Conservation (phyloP, 768 basidiomycete genomes). For the Suillus placidus region DNA sequence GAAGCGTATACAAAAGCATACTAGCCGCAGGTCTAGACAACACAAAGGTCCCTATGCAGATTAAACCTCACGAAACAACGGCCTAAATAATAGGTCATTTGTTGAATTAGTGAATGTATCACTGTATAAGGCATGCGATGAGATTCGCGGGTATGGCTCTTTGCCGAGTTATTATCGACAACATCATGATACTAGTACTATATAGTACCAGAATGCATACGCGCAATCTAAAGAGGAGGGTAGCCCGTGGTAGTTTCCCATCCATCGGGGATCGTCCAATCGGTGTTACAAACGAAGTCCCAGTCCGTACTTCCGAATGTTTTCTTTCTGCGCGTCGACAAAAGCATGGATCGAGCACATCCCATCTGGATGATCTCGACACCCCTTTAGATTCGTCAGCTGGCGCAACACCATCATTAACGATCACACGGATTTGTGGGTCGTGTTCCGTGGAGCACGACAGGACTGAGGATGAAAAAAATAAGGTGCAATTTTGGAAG, state of each 20-base stretch:
- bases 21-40: no score
- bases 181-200: not conserved
- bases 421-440: slow-evolving; percentile 73
- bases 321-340: slow-evolving; percentile 65
- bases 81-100: no score
- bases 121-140: not conserved
- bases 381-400: slow-evolving; percentile 71
- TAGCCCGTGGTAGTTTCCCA: slow-evolving; percentile 79
- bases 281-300: slow-evolving; percentile 67
- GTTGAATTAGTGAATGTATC: no score
- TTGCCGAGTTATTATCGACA: not conserved
- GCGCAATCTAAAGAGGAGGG: slow-evolving; percentile 39
- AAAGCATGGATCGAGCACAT: slow-evolving; percentile 76
- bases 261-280: slow-evolving; percentile 70
- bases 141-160: not conserved
- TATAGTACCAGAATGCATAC: not conserved
- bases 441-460: slow-evolving; percentile 51
- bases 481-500: slow-evolving; percentile 12
- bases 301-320: slow-evolving; percentile 67
- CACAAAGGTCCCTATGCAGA: no score
- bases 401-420: slow-evolving; percentile 86
- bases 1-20: no score
- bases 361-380: slow-evolving; percentile 70
- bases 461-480: slow-evolving; percentile 48
- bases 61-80: no score